phyloP scores from a whole-genome alignment of 352 stramenopile genomes.

The Ochromonadaceae sp. region DNA sequence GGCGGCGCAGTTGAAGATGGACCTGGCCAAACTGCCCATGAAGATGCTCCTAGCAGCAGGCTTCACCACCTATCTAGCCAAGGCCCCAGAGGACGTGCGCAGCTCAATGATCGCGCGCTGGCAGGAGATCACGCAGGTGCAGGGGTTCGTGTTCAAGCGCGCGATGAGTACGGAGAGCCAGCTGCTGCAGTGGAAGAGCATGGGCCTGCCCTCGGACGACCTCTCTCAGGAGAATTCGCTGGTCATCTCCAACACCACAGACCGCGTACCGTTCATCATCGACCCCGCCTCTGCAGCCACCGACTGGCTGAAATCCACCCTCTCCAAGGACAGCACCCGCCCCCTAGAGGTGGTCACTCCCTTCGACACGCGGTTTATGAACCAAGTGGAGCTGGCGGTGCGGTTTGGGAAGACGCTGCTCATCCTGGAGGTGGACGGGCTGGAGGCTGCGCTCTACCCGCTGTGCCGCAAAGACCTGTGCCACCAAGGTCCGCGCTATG shows the following conservation, averaged over 20 bases:
- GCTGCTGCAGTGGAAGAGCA: constrained; percentile 74
- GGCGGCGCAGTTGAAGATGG: constrained; percentile 55
- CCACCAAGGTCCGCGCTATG: constrained; percentile 67
- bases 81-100: constrained; percentile 65
- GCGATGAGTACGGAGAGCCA: constrained; percentile 74
- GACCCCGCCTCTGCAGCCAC: constrained; percentile 70
- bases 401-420: constrained; percentile 88
- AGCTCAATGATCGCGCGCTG: constrained; percentile 52
- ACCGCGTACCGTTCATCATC: constrained; percentile 79
- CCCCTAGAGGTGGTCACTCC: constrained; percentile 64
- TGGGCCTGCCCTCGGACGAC: constrained; percentile 71
- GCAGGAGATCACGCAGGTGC: constrained; percentile 43
- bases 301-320: constrained; percentile 66
- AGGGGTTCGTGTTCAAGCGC: constrained; percentile 43
- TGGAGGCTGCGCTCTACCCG: constrained; percentile 80
- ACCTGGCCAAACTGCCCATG: constrained; percentile 57
- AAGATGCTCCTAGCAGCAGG: constrained; percentile 70
- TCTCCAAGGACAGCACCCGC: constrained; percentile 55
- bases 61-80: constrained; percentile 81
- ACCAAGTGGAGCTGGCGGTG: constrained; percentile 75
- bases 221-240: constrained; percentile 77
- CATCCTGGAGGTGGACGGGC: constrained; percentile 67
- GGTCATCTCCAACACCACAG: constrained; percentile 54
- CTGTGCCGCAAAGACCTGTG: constrained; percentile 67
- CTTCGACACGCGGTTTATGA: constrained; percentile 64